Percentiles rank a stretch among this genome's conserved stretches.
These are phyloP conservation scores for Aspergillus candidus DNA, from an alignment of 2,329 filamentous ascomycete genomes.

Conservation along the genomic window DNA sequence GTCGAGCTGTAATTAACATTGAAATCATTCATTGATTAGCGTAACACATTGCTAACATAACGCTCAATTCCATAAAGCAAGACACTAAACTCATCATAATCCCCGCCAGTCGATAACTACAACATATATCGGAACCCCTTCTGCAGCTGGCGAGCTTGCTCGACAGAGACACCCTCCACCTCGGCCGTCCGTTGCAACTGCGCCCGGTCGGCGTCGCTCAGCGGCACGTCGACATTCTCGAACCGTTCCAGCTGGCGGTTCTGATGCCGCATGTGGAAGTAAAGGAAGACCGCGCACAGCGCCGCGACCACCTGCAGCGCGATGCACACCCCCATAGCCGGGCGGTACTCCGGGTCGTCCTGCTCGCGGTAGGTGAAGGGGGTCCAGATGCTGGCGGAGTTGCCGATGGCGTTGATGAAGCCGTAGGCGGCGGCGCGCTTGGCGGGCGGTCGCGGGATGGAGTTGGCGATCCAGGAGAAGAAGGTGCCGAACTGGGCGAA, in stretches of 20 bases:
- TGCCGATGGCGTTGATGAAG: constrained; percentile 46
- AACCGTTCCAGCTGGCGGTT: constrained; percentile 48
- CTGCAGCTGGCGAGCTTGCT: constrained; percentile 46
- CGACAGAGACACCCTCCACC: constrained; percentile 46
- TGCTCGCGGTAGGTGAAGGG: constrained; percentile 39
- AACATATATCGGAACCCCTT: constrained; percentile 51
- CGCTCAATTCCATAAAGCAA: too few species aligned
- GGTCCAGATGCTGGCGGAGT: constrained; percentile 43
- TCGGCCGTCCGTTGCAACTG: constrained; percentile 48
- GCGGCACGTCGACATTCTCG: constrained; percentile 43
- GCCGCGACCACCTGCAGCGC: constrained; percentile 35
- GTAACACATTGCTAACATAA: too few species aligned
- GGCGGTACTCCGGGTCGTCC: constrained; percentile 32
- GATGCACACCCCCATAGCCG: constrained; percentile 40
- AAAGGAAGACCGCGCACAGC: constrained; percentile 31
- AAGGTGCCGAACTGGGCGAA: constrained; percentile 23
- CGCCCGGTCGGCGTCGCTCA: constrained; percentile 44
- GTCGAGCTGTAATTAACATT: too few species aligned
- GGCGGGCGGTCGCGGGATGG: constrained; percentile 44
- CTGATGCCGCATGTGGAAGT: constrained; percentile 37
- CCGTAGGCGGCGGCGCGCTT: constrained; percentile 48
- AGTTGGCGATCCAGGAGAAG: constrained; percentile 43
- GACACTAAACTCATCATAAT: too few species aligned
- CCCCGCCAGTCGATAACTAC: constrained; percentile 14
- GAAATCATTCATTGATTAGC: too few species aligned